phyloP scores from a whole-genome alignment of 2,329 filamentous ascomycete genomes.

The Diplocarpon rosae region DNA sequence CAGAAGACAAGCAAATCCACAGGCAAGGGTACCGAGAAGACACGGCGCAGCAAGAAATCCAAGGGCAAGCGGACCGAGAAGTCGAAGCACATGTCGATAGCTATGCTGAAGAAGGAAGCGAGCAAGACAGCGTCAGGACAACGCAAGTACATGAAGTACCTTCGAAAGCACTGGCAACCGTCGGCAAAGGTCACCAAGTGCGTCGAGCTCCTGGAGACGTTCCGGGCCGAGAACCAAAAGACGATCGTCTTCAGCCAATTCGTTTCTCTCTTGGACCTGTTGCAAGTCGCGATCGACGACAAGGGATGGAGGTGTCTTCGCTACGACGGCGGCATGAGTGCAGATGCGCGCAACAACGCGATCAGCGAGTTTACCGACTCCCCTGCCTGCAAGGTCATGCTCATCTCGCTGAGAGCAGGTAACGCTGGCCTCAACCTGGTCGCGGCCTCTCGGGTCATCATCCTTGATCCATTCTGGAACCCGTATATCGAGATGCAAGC shows the following conservation, averaged over 20 bases:
- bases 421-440: constrained; percentile 82
- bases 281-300: constrained; percentile 60
- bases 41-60: constrained; percentile 27
- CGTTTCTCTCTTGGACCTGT: constrained; percentile 65
- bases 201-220: constrained; percentile 46
- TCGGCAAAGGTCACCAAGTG: constrained; percentile 67
- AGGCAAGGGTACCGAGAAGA: constrained; percentile 30
- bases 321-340: constrained; percentile 68
- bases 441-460: constrained; percentile 73
- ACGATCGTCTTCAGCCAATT: constrained; percentile 77
- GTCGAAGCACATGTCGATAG: constrained; percentile 37
- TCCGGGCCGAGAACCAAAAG: constrained; percentile 47
- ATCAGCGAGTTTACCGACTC: constrained; percentile 55
- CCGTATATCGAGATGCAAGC: constrained; percentile 89
- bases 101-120: constrained; percentile 57
- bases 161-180: constrained; percentile 62
- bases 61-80: constrained; percentile 21
- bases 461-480: constrained; percentile 92
- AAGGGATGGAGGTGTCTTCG: constrained; percentile 42
- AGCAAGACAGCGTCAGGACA: constrained; percentile 53
- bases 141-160: constrained; percentile 57
- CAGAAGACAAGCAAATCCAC: constrained; percentile 35
- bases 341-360: constrained; percentile 52
- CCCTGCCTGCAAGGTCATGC: constrained; percentile 31
- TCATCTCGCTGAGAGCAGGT: constrained; percentile 57